Evolutionary conservation across 139 green algal species (phyloP).

Genomic region (Tetradesmus obliquus): DNA sequence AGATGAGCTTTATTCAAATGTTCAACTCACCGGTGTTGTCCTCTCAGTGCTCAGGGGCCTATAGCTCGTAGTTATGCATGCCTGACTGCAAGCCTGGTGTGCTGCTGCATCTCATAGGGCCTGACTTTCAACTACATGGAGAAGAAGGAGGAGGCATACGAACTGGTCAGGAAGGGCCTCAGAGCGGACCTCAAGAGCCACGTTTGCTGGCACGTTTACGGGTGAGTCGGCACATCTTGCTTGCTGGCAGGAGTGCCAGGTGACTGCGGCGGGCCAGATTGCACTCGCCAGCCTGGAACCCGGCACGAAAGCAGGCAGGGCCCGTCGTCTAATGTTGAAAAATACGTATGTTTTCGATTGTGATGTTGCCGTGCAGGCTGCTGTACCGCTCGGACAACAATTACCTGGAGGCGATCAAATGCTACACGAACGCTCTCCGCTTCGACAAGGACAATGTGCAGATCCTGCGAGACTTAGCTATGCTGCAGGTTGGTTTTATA

Average conservation of each 20-base stretch:
- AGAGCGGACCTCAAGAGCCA: conserved; percentile 91
- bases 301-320: background rate
- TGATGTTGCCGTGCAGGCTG: conserved; percentile 67
- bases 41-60: background rate
- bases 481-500: conserved; percentile 78
- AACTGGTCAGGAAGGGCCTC: conserved; percentile 91
- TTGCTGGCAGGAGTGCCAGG: background rate
- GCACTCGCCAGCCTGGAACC: background rate
- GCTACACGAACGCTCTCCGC: conserved; percentile 97
- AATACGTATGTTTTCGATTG: background rate
- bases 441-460: conserved; percentile 95
- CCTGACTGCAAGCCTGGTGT: background rate
- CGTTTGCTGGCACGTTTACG: conserved; percentile 99
- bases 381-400: conserved; percentile 94
- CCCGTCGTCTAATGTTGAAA: background rate
- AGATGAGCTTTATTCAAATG: no score
- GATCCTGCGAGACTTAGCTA: conserved; percentile 92
- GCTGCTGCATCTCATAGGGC: conserved; percentile 57
- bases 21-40: no score
- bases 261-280: conserved; percentile 17
- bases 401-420: conserved; percentile 99
- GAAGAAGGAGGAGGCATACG: conserved; percentile 93
- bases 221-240: conserved; percentile 62
- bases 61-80: background rate
- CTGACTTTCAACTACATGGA: conserved; percentile 90